phyloP scores from a whole-genome alignment of 176 grass and related monocot species.

The Musa schizocarpa region DNA sequence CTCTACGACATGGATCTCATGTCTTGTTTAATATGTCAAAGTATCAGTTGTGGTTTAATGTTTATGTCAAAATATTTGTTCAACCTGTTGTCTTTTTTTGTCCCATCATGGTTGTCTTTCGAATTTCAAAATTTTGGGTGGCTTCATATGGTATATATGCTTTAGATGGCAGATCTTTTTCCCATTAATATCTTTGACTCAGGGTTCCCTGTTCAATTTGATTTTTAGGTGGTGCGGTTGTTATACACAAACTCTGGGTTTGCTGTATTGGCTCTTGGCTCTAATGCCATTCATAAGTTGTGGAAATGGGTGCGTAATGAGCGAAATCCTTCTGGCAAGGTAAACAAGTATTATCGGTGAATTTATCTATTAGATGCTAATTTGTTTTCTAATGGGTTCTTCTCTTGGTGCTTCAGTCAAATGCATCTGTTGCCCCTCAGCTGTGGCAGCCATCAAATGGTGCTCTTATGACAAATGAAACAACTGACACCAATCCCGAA shows the following conservation, averaged over 20 bases:
- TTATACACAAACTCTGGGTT: slow-evolving; percentile 88
- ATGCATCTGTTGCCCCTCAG: slow-evolving; percentile 65
- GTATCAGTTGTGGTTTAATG: too few species aligned
- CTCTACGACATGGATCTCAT: too few species aligned
- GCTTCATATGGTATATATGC: too few species aligned
- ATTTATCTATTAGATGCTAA: slow-evolving; percentile 15
- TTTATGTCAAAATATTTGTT: too few species aligned
- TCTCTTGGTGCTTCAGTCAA: slow-evolving; percentile 49
- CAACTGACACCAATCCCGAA: slow-evolving; percentile 76
- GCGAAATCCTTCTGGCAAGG: slow-evolving; percentile 89
- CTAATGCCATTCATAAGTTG: slow-evolving; percentile 94
- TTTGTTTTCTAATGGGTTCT: slow-evolving; percentile 18
- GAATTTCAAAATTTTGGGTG: too few species aligned
- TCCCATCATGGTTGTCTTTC: too few species aligned
- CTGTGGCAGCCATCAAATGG: slow-evolving; percentile 96
- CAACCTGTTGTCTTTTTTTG: too few species aligned
- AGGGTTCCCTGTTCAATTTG: slow-evolving; percentile 12
- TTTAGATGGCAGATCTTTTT: background rate
- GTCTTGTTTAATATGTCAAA: too few species aligned
- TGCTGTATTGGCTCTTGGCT: slow-evolving; percentile 72
- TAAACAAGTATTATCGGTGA: slow-evolving; percentile 22
- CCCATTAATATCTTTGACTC: slow-evolving; percentile 1
- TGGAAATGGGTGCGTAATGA: slow-evolving; percentile 96
- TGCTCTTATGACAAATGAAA: slow-evolving; percentile 93
- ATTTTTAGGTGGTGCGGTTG: slow-evolving; percentile 67